Evolutionary conservation across 2,329 filamentous ascomycete genomes (phyloP), one percentile per base, ranked within the genome.

Genomic region (Colletotrichum sp.): DNA sequence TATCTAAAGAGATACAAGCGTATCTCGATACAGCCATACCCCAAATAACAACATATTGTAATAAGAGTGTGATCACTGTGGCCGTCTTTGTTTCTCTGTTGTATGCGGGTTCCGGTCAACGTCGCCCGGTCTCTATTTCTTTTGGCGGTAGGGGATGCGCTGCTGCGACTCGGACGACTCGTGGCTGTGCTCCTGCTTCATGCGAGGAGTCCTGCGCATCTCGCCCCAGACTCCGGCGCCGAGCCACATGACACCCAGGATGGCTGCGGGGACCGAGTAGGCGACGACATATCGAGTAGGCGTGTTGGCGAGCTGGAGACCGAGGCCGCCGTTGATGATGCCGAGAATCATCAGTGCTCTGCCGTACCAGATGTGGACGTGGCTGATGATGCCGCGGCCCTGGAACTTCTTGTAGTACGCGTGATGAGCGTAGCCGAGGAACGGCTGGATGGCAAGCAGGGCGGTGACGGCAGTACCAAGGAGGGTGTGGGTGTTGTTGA

Each of bases 281-380:
- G 88, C 89, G 64, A 91, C 87, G 68, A 89, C 81, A 60, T 88
- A 87, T 13, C 81, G 79, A 4, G 76, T 82, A 1, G 83, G 77
- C 1, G 87, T 86, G 18, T 78, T 77, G 1, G 89, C 85, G 18
- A 92, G 84, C 77, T 88, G 76, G 32, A 94, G 83, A 5, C 92
- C 92, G 6, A 94, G 82, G 0, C 92, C 92, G 71, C 92, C 92
- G 79, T 94, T 94, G 78, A 93, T 81, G 60, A 93, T 85, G 30
- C 91, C 92, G 4, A 93, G 80, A 21, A 90, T 71, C 77, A 94
- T 89, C 58, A 93, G 81, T 2, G 84, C 79, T 21, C 92, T 88
- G 15, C 92, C 92, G 79, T 88, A 92, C 91, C 91, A 93, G 78
- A 93, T 89, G 80, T 94, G 92, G 2, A 85, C 80, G 77, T 92